Evolutionary conservation across 495 filamentous ascomycete genomes (phyloP), one percentile per base, ranked within the genome.

Genomic region (Halenospora varia): DNA sequence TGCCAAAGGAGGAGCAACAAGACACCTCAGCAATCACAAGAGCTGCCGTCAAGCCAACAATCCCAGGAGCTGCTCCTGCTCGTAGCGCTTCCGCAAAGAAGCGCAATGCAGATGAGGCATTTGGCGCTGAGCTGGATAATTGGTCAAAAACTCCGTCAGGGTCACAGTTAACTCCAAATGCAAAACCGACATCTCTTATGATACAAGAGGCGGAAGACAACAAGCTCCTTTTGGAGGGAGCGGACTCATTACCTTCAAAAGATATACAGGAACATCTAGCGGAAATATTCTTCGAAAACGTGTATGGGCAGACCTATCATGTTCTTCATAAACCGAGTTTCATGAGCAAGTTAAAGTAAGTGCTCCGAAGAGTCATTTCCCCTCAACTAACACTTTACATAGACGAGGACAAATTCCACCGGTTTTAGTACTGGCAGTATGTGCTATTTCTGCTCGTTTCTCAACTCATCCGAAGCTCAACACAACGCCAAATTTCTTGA

Each of bases 281-380:
- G 13, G 92, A 97, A 69, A 86, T 96, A 0, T 98, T 92, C 70
- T 98, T 98, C 65, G 93, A 97, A 64, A 95, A 88, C 63, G 77
- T 98, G 2, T 98, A 98, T 68, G 94, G 94, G 19, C 94, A 98
- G 67, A 87, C 90, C 3, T 98, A 97, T 68, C 88, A 92, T 57
- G 73, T 98, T n/a, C 82, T 98, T 25, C 94, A 98, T 69, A 97
- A 96, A 67, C 92, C 93, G 18, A 97, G 92, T 63, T 98, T 90
- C 68, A 96, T 97, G 85, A 80, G 93, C 55, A 87, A 88, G 61
- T 75, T 95, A 57, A 80, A 78, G 85, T 86, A 73, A 35, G 77
- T 72, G 8, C 19, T 10, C 6, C 8, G 17, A 10, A 19, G 17
- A 10, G 11, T 51, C 40, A 10, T 56, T 22, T 18, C 47, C 26